Conservation (phyloP, 2,329 filamentous ascomycete genomes). For the Botryotinia globosa region DNA sequence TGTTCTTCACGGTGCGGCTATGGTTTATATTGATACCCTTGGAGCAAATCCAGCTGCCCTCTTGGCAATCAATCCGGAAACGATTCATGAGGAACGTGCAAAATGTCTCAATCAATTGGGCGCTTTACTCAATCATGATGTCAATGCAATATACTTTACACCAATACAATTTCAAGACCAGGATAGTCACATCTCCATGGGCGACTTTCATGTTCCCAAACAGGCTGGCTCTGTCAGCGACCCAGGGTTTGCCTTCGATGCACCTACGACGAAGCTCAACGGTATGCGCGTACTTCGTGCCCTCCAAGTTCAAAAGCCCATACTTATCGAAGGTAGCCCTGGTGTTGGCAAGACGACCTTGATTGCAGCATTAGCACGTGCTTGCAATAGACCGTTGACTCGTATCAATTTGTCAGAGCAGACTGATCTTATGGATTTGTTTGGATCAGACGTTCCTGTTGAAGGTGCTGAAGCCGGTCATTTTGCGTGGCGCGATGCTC, state of each 20-base stretch:
- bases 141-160: slow-evolving; percentile 62
- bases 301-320: slow-evolving; percentile 83
- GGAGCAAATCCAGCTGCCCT: slow-evolving; percentile 92
- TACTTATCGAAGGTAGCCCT: slow-evolving; percentile 93
- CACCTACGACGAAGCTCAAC: slow-evolving; percentile 86
- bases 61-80: slow-evolving; percentile 67
- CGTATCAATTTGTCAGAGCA: slow-evolving; percentile 97
- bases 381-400: slow-evolving; percentile 77
- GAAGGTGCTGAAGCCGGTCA: slow-evolving; percentile 88
- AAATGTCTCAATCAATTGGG: slow-evolving; percentile 72
- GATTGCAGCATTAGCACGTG: slow-evolving; percentile 76
- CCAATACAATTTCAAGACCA: slow-evolving; percentile 57
- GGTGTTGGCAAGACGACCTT: slow-evolving; percentile 97
- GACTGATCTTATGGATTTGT: slow-evolving; percentile 95
- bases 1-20: slow-evolving; percentile 81
- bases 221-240: slow-evolving; percentile 49
- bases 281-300: slow-evolving; percentile 88
- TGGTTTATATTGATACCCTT: slow-evolving; percentile 93
- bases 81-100: slow-evolving; percentile 67
- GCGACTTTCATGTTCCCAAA: slow-evolving; percentile 68
- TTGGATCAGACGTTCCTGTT: slow-evolving; percentile 92
- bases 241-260: slow-evolving; percentile 73
- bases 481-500: slow-evolving; percentile 93
- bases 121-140: slow-evolving; percentile 62
- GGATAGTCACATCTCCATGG: slow-evolving; percentile 60